Evolutionary conservation across 2,329 filamentous ascomycete genomes (phyloP), one percentile per base, ranked within the genome.

Genomic region (Shiraia bambusicola): DNA sequence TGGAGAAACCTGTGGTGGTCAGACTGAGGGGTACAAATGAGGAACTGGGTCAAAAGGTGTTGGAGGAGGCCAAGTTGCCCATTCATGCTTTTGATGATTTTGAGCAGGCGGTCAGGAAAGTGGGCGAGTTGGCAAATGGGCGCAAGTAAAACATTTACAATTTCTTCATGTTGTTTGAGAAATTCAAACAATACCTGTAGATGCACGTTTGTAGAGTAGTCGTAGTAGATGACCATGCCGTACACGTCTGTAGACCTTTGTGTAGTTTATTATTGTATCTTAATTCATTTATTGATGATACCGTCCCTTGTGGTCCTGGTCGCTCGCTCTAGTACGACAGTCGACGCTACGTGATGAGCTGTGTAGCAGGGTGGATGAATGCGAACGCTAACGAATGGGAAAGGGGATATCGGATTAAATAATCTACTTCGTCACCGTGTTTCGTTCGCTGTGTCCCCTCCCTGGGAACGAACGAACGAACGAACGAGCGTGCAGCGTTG

Each of bases 1-100:
- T 86, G 56, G 75, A 70, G 47, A 70, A 67, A 51, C 87, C 87
- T 0, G 84, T 91, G 1, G 85, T 91, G n/a, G 87, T 91, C 22
- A 76, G 87, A 50, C 76, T 91, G 49, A 75, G 86, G 47, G 87
- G 87, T 6, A 90, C 86, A 11, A 87, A 87, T 54, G 86, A 91
- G 70, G 76, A 78, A 54, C 73, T 80, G 49, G 87, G 86, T 6
- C 82, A 84, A 73, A 77, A 73, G 61, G 80, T 89, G 60, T 84
- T 91, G 63, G 75, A 74, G 1, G 76, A 84, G 58, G 88, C 84
- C 59, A 81, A 82, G 1, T 69, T 91, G 55, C 78, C 78, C 25
- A 69, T 91, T 38, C 80, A 81, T 65, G 85, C 84, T 0, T 89
- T 83, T 69, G 86, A 89, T 66, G 81, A 82, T 48, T 89, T 89